Evolutionary conservation across 2,329 filamentous ascomycete genomes (phyloP).

Genomic region (Bipolaris victoriae): DNA sequence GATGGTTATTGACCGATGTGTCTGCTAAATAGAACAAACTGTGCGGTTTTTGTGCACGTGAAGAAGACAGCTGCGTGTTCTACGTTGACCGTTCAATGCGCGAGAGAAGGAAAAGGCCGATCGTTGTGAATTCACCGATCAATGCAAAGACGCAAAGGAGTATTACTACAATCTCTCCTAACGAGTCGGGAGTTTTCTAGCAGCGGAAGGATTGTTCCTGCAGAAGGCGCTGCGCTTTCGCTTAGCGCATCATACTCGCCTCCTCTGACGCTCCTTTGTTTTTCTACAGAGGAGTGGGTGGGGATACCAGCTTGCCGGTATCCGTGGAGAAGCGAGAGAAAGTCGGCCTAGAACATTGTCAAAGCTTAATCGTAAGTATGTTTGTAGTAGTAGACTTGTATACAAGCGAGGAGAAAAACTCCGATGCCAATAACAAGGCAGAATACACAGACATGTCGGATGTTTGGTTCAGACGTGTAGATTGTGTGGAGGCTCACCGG

Average conservation of each 20-base stretch:
- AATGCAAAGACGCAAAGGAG: not conserved
- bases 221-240: not conserved
- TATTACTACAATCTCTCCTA: slow-evolving; percentile 1
- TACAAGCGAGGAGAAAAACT: too few relatives aligned
- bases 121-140: not conserved
- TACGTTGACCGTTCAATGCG: not conserved
- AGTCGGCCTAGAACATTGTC: not conserved
- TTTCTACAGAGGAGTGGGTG: not conserved
- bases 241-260: not conserved
- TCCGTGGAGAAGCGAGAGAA: not conserved
- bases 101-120: not conserved
- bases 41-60: too few relatives aligned
- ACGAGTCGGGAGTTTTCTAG: slow-evolving; percentile 16
- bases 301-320: slow-evolving; percentile 4
- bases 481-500: too few relatives aligned
- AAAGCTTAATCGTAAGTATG: not conserved
- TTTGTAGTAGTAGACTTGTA: not conserved
- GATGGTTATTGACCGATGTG: too few relatives aligned
- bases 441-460: not conserved
- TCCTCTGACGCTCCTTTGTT: not conserved
- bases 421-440: too few relatives aligned
- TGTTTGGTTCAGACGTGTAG: not conserved
- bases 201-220: slow-evolving; percentile 17
- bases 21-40: too few relatives aligned
- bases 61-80: not conserved